Evolutionary conservation across 1,139 yeast species (phyloP).

Genomic region (Saccharomyces hybrid): DNA sequence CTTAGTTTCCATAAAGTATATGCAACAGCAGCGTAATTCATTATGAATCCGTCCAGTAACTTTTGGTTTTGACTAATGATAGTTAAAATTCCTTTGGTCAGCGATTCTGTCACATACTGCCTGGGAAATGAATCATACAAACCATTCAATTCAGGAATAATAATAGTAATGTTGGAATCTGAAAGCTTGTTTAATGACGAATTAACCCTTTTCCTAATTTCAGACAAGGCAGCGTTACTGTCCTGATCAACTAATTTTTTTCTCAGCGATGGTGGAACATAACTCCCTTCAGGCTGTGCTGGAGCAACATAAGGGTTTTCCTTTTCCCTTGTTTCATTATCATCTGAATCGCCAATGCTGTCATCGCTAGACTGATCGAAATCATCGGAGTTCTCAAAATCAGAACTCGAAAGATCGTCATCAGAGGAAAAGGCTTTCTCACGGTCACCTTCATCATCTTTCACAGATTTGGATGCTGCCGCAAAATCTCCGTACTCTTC

Average conservation of each 20-base stretch:
- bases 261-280: constrained; percentile 81
- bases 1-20: constrained; percentile 68
- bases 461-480: constrained; percentile 16
- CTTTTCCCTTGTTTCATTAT: constrained; percentile 27
- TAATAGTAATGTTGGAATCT: constrained; percentile 69
- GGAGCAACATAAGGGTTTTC: constrained; percentile 92
- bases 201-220: constrained; percentile 55
- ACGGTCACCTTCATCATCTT: constrained; percentile 19
- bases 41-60: constrained; percentile 68
- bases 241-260: constrained; percentile 37
- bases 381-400: constrained; percentile 39
- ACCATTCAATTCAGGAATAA: constrained; percentile 59
- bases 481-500: constrained; percentile 17
- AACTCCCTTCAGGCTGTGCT: constrained; percentile 33
- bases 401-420: constrained; percentile 44
- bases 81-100: constrained; percentile 57
- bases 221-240: constrained; percentile 44
- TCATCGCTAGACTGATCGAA: constrained; percentile 42
- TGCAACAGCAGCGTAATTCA: constrained; percentile 70
- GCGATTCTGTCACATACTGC: constrained; percentile 62
- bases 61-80: constrained; percentile 61
- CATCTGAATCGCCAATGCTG: constrained; percentile 35
- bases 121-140: constrained; percentile 64
- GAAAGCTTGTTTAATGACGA: constrained; percentile 81
- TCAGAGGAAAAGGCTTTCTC: constrained; percentile 37